These are phyloP conservation scores for Massarina eburnea DNA, from an alignment of 2,329 filamentous ascomycete genomes.

Conservation along the genomic window DNA sequence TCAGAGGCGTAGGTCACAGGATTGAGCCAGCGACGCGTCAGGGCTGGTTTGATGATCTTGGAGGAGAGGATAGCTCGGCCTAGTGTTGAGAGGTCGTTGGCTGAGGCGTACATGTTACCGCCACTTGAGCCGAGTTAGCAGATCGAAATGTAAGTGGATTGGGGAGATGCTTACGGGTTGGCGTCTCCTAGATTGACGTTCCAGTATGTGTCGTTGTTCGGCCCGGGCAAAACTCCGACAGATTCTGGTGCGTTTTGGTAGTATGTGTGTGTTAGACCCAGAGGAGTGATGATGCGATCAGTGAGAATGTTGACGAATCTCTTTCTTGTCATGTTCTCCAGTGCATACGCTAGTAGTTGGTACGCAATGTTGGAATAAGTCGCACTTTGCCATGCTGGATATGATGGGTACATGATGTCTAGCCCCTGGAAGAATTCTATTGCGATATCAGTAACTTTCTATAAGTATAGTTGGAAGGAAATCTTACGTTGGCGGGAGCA, in stretches of 20 bases:
- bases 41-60: conserved; percentile 15
- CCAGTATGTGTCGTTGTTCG: conserved; percentile 22
- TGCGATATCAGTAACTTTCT: neutral
- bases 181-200: conserved; percentile 21
- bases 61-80: conserved; percentile 24
- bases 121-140: conserved; percentile 16
- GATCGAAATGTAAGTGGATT: neutral
- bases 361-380: conserved; percentile 43
- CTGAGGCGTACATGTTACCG: conserved; percentile 28
- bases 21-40: conserved; percentile 26
- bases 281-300: conserved; percentile 41
- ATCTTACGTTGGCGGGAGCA: conserved; percentile 21
- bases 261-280: conserved; percentile 44
- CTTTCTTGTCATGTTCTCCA: conserved; percentile 45
- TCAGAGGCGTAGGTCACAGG: conserved; percentile 20
- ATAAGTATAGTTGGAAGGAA: neutral
- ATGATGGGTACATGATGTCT: conserved; percentile 33
- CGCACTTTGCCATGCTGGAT: conserved; percentile 34
- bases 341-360: conserved; percentile 40
- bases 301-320: conserved; percentile 40
- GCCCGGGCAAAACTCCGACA: conserved; percentile 41
- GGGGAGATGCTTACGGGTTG: conserved; percentile 14
- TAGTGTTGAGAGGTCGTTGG: conserved; percentile 18
- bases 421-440: conserved; percentile 42
- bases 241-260: conserved; percentile 27